These are phyloP conservation scores for Trametes punicea DNA, from an alignment of 768 basidiomycete genomes.

Conservation along the genomic window DNA sequence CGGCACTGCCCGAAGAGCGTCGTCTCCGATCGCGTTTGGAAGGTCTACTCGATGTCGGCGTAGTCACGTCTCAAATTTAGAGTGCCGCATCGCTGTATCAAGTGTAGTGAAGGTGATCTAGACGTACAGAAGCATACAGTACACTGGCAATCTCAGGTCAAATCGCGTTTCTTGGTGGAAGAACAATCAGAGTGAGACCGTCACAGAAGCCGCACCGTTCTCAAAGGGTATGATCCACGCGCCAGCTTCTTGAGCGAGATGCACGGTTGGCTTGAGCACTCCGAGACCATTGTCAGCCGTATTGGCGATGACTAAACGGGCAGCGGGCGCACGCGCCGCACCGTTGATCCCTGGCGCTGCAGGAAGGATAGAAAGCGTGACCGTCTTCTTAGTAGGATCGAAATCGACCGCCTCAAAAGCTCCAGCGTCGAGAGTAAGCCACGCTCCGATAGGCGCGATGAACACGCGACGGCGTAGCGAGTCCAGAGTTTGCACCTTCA, in stretches of 20 bases:
- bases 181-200: conserved; percentile 8
- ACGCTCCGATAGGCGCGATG: conserved; percentile 45
- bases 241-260: conserved; percentile 40
- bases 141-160: neutral
- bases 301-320: conserved; percentile 44
- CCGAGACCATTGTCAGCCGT: conserved; percentile 37
- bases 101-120: neutral
- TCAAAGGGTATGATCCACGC: conserved; percentile 45
- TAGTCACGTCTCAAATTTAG: neutral
- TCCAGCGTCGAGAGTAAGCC: conserved; percentile 49
- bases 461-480: conserved; percentile 49
- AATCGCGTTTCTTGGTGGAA: neutral
- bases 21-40: conserved; percentile 49
- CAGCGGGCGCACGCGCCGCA: conserved; percentile 46
- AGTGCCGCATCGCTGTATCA: neutral
- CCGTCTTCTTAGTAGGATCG: conserved; percentile 36
- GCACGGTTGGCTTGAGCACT: conserved; percentile 38
- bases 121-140: neutral
- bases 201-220: conserved; percentile 34
- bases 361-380: conserved; percentile 41
- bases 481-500: conserved; percentile 45
- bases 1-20: conserved; percentile 49
- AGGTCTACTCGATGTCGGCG: conserved; percentile 34
- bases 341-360: conserved; percentile 36
- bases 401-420: conserved; percentile 44